Conservation (phyloP, 225 moss, liverwort and hornwort species). For the Straminergon stramineum region DNA sequence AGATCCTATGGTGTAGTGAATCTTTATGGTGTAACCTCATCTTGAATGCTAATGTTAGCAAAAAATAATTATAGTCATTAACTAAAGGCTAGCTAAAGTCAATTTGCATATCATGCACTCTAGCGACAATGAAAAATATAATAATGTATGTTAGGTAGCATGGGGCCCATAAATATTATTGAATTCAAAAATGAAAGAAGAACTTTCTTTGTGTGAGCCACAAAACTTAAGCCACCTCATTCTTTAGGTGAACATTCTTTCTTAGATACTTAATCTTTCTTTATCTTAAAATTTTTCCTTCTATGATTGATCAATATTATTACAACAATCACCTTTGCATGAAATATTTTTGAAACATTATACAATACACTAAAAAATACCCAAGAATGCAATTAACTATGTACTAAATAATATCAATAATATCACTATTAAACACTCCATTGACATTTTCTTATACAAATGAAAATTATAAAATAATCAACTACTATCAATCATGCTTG, state of each 20-base stretch:
- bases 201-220: fast-evolving
- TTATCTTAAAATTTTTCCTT: neutral
- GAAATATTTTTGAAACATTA: neutral
- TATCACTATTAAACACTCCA: neutral
- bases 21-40: too few species aligned
- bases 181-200: neutral
- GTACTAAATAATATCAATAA: neutral
- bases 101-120: too few species aligned
- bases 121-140: neutral
- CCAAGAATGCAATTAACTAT: neutral
- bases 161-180: fast-evolving
- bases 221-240: fast-evolving
- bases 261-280: neutral
- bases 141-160: neutral
- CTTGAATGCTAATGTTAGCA: neutral
- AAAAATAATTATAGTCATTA: neutral
- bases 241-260: neutral
- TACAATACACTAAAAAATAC: neutral
- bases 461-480: neutral
- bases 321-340: neutral
- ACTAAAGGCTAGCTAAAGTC: neutral
- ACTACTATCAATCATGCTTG: fast-evolving
- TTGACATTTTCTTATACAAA: too few species aligned
- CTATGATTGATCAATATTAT: neutral
- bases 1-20: too few species aligned